phyloP scores from a whole-genome alignment of 2,329 filamentous ascomycete genomes.

The Clonostachys rhizophaga region DNA sequence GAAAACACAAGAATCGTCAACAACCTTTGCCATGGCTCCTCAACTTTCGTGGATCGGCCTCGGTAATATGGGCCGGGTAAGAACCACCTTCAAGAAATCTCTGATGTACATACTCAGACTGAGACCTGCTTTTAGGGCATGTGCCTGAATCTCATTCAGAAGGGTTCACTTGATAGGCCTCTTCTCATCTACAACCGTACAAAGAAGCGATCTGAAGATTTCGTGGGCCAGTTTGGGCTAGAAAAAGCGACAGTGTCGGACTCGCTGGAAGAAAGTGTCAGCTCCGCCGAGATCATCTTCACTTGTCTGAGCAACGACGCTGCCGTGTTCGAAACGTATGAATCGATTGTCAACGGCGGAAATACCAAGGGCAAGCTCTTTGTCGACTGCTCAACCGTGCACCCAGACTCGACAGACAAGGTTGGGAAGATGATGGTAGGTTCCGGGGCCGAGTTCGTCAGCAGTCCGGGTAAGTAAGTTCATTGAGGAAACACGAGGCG shows the following conservation, averaged over 20 bases:
- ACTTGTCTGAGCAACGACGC: slow-evolving; percentile 75
- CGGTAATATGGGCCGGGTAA: slow-evolving; percentile 81
- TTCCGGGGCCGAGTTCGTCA: slow-evolving; percentile 68
- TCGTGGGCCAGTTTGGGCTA: slow-evolving; percentile 53
- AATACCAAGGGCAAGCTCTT: slow-evolving; percentile 69
- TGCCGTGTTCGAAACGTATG: slow-evolving; percentile 50
- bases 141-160: slow-evolving; percentile 77
- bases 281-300: slow-evolving; percentile 73
- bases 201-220: slow-evolving; percentile 55
- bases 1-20: too few species aligned
- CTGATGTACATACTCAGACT: not conserved
- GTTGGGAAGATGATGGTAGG: slow-evolving; percentile 52
- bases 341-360: slow-evolving; percentile 39
- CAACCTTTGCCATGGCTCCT: slow-evolving; percentile 43
- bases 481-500: too few species aligned
- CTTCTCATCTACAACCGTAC: slow-evolving; percentile 81
- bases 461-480: slow-evolving; percentile 51
- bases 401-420: slow-evolving; percentile 72
- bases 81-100: slow-evolving; percentile 16
- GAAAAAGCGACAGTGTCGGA: slow-evolving; percentile 61
- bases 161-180: slow-evolving; percentile 66
- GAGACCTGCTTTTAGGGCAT: slow-evolving; percentile 55
- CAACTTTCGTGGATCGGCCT: slow-evolving; percentile 76
- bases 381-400: slow-evolving; percentile 83
- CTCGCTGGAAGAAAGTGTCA: slow-evolving; percentile 61